Conservation (phyloP, 805 yeast species). For the Pichia cabralensis region DNA sequence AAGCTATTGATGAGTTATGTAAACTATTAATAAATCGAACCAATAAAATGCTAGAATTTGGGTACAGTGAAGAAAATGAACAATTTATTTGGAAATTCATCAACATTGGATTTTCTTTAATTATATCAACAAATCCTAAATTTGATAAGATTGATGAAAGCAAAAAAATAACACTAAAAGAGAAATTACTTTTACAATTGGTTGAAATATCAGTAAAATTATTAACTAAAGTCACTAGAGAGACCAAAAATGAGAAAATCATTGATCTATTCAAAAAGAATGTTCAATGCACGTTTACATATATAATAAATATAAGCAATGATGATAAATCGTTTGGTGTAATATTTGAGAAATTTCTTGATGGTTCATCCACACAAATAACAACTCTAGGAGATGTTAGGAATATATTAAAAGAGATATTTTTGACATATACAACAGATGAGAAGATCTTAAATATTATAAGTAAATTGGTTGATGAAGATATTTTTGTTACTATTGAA, state of each 20-base stretch:
- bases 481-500: slow-evolving; percentile 39
- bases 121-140: slow-evolving; percentile 17
- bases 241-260: slow-evolving; percentile 5
- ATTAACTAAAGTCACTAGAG: slow-evolving; percentile 21
- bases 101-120: slow-evolving; percentile 25
- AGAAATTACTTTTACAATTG: slow-evolving; percentile 30
- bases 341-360: slow-evolving; percentile 47
- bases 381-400: slow-evolving; percentile 53
- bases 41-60: slow-evolving; percentile 15
- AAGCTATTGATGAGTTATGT: slow-evolving; percentile 25
- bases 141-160: slow-evolving; percentile 6
- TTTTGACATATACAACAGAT: slow-evolving; percentile 56
- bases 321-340: slow-evolving; percentile 35
- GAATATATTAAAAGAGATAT: slow-evolving; percentile 50
- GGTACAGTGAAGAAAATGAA: slow-evolving; percentile 15
- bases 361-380: slow-evolving; percentile 34
- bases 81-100: slow-evolving; percentile 27
- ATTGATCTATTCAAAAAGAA: slow-evolving; percentile 29
- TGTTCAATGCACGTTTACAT: slow-evolving; percentile 33
- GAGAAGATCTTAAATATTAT: slow-evolving; percentile 42
- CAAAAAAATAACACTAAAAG: slow-evolving; percentile 24
- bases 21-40: slow-evolving; percentile 9
- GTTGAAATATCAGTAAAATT: slow-evolving; percentile 30
- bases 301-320: slow-evolving; percentile 25
- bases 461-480: slow-evolving; percentile 44